A percentile compares a stretch with the other conserved stretches of the same genome.
Conservation (phyloP, 192 early-diverging fungal genomes). For the Piromyces finnis region DNA sequence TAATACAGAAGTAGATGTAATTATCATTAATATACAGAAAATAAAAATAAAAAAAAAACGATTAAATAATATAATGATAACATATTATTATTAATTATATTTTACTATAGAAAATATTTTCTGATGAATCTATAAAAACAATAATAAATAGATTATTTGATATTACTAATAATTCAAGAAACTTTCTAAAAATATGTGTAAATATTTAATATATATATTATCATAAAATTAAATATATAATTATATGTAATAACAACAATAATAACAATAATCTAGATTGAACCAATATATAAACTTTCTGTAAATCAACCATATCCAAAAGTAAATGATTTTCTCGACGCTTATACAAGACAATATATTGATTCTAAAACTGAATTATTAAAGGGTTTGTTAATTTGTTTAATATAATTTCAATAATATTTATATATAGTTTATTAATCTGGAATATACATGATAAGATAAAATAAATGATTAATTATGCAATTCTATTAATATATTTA, state of each 20-base stretch:
- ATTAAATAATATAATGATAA: neutral
- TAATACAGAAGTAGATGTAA: slow-evolving; percentile 1
- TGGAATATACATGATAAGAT: no score
- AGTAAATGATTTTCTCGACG: neutral
- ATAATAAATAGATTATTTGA: neutral
- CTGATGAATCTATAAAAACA: neutral
- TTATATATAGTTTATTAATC: no score
- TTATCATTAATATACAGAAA: no score
- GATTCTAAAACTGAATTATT: slow-evolving; percentile 31
- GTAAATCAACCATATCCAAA: neutral
- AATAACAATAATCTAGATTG: no score
- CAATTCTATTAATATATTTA: neutral
- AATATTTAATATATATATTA: neutral
- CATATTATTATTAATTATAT: neutral
- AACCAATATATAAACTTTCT: neutral
- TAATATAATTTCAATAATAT: neutral
- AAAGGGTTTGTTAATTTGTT: no score
- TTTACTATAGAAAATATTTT: neutral
- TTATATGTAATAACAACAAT: no score
- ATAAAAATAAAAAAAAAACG: no score
- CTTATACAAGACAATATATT: slow-evolving; percentile 9
- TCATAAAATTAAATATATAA: no score
- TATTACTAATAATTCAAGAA: neutral
- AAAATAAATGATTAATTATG: no score
- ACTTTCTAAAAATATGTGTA: neutral